Percentiles rank a stretch among this genome's conserved stretches.
These are phyloP conservation scores for Phycomyces blakesleeanus DNA, from an alignment of 192 early-diverging fungal species.

Conservation along the genomic window DNA sequence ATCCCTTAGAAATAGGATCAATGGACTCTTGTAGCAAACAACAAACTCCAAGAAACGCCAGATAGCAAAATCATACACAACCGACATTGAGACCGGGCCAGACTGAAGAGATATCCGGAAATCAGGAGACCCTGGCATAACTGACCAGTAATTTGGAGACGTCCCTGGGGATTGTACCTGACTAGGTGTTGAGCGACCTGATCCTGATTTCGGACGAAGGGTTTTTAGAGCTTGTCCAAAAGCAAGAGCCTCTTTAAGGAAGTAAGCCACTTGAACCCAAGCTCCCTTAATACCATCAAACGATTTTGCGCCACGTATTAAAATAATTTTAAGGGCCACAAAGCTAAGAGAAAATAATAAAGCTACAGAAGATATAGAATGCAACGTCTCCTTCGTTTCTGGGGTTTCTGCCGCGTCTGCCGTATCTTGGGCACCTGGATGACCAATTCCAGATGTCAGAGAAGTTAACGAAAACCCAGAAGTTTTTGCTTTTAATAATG, in stretches of 20 bases:
- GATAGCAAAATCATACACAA: slow-evolving; percentile 36
- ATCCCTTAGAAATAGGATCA: slow-evolving; percentile 43
- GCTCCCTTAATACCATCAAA: slow-evolving; percentile 39
- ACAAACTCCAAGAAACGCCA: slow-evolving; percentile 57
- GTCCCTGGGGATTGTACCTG: background rate
- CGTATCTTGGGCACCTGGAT: background rate
- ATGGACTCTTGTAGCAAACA: slow-evolving; percentile 41
- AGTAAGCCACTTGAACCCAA: slow-evolving; percentile 40
- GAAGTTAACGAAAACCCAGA: slow-evolving; percentile 24
- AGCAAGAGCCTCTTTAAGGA: slow-evolving; percentile 35
- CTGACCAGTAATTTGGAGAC: background rate
- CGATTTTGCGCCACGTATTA: slow-evolving; percentile 45
- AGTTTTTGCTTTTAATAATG: slow-evolving; percentile 10
- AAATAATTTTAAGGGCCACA: slow-evolving; percentile 49
- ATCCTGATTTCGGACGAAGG: slow-evolving; percentile 5
- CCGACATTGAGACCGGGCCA: background rate
- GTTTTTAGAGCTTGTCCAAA: slow-evolving; percentile 33
- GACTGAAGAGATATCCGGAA: slow-evolving; percentile 2
- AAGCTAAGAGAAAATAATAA: slow-evolving; percentile 43
- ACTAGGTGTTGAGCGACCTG: slow-evolving; percentile 1
- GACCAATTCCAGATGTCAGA: background rate
- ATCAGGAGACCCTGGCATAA: background rate
- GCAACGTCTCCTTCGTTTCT: slow-evolving; percentile 12
- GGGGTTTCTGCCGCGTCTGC: background rate
- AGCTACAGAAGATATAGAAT: slow-evolving; percentile 24